Conservation (phyloP, 768 basidiomycete species). For the Collybiopsis confluens region DNA sequence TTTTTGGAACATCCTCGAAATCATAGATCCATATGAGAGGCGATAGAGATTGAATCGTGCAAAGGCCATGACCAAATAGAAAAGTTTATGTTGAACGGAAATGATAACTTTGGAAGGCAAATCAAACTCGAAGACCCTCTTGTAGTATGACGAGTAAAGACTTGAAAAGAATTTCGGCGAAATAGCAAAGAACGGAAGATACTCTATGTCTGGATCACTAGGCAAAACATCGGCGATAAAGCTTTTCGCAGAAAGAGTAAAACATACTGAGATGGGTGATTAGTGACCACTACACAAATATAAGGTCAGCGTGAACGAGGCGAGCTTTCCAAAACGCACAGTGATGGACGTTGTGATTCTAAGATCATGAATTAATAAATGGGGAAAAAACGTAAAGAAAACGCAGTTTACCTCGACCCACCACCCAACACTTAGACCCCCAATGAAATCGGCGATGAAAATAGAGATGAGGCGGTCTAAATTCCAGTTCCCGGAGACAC, state of each 20-base stretch:
- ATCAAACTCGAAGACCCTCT: conserved; percentile 80
- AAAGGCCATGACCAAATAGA: conserved; percentile 86
- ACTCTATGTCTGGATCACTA: conserved; percentile 82
- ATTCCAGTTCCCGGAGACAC: conserved; percentile 85
- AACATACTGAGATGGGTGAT: conserved; percentile 89
- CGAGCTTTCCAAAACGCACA: conserved; percentile 58
- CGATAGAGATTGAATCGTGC: conserved; percentile 95
- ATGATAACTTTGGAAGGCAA: conserved; percentile 60
- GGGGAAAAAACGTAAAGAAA: background rate
- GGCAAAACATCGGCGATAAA: background rate
- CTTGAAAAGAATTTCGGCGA: conserved; percentile 81
- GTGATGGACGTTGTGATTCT: conserved; percentile 97
- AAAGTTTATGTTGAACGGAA: conserved; percentile 83
- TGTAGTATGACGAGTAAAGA: conserved; percentile 93
- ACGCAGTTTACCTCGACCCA: conserved; percentile 85
- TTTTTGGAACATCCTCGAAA: conserved; percentile 60
- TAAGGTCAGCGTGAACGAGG: conserved; percentile 6
- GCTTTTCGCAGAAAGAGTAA: background rate
- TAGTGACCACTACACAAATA: conserved; percentile 74
- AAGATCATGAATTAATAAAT: conserved; percentile 10
- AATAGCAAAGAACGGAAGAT: conserved; percentile 93
- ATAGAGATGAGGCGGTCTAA: conserved; percentile 78
- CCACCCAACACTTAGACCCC: conserved; percentile 95
- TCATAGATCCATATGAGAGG: conserved; percentile 76
- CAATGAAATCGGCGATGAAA: conserved; percentile 78